Conservation (phyloP, 2,329 filamentous ascomycete species). For the Xylariales sp. region DNA sequence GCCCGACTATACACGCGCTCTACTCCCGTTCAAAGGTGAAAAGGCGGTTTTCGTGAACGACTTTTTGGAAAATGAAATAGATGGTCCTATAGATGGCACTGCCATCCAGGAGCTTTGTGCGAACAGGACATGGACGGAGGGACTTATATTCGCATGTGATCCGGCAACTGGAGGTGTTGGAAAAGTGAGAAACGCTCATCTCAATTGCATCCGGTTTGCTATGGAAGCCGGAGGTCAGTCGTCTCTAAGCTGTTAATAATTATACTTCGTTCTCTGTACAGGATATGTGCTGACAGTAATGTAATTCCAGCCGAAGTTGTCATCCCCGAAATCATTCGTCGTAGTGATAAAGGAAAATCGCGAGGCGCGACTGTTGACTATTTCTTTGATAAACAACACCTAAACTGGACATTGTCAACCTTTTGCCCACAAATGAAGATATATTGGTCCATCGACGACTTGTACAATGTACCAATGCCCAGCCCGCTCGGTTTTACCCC, state of each 20-base stretch:
- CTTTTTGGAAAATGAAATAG: conserved; percentile 28
- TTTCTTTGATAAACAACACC: conserved; percentile 29
- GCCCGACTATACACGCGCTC: conserved; percentile 15
- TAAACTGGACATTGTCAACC: conserved; percentile 20
- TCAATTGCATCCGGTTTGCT: conserved; percentile 40
- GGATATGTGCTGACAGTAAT: neutral
- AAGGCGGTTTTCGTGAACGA: conserved; percentile 27
- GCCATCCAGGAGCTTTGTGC: conserved; percentile 29
- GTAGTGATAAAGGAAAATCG: conserved; percentile 22
- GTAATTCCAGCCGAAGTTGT: conserved; percentile 30
- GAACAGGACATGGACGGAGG: conserved; percentile 31
- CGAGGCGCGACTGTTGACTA: conserved; percentile 26
- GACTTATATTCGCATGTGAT: conserved; percentile 38
- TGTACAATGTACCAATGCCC: conserved; percentile 26
- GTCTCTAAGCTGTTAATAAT: neutral
- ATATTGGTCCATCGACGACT: conserved; percentile 27
- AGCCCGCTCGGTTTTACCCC: conserved; percentile 14
- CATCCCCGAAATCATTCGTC: conserved; percentile 29
- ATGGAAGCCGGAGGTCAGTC: conserved; percentile 42
- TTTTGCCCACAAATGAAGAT: conserved; percentile 32
- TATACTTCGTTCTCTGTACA: neutral
- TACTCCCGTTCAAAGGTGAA: conserved; percentile 22
- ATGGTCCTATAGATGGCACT: conserved; percentile 24
- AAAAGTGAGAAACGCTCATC: conserved; percentile 37
- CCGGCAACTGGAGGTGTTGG: conserved; percentile 38